Percentiles rank a stretch among this genome's conserved stretches.
These are phyloP conservation scores for Borovskyia barvae DNA, from an alignment of 208 protist genomes.

Conservation along the genomic window DNA sequence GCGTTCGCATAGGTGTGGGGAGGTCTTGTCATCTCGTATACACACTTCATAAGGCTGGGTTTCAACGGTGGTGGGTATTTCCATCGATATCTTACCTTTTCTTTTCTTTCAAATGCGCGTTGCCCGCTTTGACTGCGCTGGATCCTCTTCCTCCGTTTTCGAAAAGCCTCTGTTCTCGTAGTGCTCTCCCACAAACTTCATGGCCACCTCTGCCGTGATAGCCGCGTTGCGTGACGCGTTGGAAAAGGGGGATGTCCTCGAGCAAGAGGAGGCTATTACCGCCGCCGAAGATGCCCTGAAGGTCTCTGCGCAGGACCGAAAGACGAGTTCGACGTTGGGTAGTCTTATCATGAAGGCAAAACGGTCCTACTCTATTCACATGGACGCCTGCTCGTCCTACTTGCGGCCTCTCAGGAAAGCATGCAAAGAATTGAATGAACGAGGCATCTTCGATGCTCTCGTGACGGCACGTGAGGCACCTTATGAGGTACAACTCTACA, in stretches of 20 bases:
- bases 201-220: slow-evolving; percentile 4
- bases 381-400: slow-evolving; percentile 51
- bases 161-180: too few species aligned
- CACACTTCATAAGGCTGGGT: too few species aligned
- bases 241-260: slow-evolving; percentile 59
- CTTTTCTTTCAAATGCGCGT: neutral
- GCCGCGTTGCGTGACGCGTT: slow-evolving; percentile 45
- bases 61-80: too few species aligned
- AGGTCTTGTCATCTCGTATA: too few species aligned
- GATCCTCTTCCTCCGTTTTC: too few species aligned
- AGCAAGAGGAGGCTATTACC: slow-evolving; percentile 61
- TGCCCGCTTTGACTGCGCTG: too few species aligned
- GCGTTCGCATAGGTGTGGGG: too few species aligned
- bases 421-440: slow-evolving; percentile 46
- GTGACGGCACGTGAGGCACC: slow-evolving; percentile 34
- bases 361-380: slow-evolving; percentile 35
- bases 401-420: slow-evolving; percentile 64
- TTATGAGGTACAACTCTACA: slow-evolving; percentile 47
- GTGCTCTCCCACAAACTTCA: too few species aligned
- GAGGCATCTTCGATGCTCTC: slow-evolving; percentile 51
- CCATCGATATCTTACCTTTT: too few species aligned
- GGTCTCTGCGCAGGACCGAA: slow-evolving; percentile 12
- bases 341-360: slow-evolving; percentile 29
- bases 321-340: slow-evolving; percentile 14
- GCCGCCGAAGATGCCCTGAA: slow-evolving; percentile 28